Base-by-base conservation (phyloP, 345 rosid species). In the Lumnitzera littorea region DNA sequence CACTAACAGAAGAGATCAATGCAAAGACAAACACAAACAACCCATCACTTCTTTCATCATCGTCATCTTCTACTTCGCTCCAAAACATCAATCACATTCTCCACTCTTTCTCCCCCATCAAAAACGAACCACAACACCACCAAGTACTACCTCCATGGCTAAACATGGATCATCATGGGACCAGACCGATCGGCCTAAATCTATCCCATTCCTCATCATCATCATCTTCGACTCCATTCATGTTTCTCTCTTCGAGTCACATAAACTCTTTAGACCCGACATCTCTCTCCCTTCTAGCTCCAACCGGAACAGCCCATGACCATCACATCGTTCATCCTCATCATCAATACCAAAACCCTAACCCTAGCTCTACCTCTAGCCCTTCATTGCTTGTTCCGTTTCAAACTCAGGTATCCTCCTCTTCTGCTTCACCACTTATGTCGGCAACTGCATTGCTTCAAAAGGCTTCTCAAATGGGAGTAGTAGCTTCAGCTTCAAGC, bases 401-500 rank as follows among this genome's bases (percentile, higher is more conserved):
- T 57, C 49, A 36, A 36, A 58, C 29, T 1, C 29, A 43, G 3
- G 31, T 27, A 3, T 24, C 51, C 12, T 16, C 65, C 31, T 24
- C 51, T 14, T 16, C 65, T n/a, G 36, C 64, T 24, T 20, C 69
- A 23, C 65, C 74, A 53, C 77, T 76, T 77, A 63, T 75, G 80
- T 74, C 82, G 23, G 84, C 80, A 13, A 77, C 82, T 50, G 78
- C 82, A 52, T 70, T 76, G 47, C 72, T 78, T 57, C 80, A 73
- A 55, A 76, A 69, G 53, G 82, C 84, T 60, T 71, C 77, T 0
- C 73, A 74, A 60, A 80, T 80, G 71, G 84, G 84, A 15, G 81
- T 65, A 41, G 55, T 68, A n/a, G 61, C 66, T 67, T 63, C 67
- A 61, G 72, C 72, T 67, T 63, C 67, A 61, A 74, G 70, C 76